Percentiles rank a stretch among this genome's conserved stretches.
These are phyloP conservation scores for Mucor lusitanicus DNA, from an alignment of 371 early-diverging fungal species.

Conservation along the genomic window DNA sequence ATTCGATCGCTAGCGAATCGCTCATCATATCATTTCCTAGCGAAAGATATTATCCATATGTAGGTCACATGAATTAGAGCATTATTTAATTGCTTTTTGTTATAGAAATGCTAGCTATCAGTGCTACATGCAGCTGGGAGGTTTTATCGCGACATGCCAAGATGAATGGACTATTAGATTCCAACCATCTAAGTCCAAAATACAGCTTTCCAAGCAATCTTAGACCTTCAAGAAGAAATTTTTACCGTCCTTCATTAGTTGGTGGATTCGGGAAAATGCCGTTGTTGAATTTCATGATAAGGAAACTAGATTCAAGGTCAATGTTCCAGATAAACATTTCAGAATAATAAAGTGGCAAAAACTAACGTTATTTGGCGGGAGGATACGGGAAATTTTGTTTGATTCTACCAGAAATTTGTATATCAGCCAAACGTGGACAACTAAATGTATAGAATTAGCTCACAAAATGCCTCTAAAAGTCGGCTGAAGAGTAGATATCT, in stretches of 20 bases:
- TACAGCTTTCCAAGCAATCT: slow-evolving; percentile 1
- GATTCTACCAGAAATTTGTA: neutral
- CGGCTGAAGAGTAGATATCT: neutral
- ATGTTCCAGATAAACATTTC: slow-evolving; percentile 4
- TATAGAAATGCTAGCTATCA: neutral
- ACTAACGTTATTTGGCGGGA: slow-evolving; percentile 6
- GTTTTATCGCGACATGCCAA: neutral
- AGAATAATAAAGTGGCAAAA: slow-evolving; percentile 1
- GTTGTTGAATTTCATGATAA: slow-evolving; percentile 1
- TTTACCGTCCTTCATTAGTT: neutral
- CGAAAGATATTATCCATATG: neutral
- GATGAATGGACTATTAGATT: neutral
- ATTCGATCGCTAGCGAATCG: neutral
- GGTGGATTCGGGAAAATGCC: neutral
- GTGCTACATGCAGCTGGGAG: neutral
- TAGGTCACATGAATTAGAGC: neutral
- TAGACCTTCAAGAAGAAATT: neutral
- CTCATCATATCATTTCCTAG: neutral
- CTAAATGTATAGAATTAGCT: neutral
- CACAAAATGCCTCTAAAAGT: neutral
- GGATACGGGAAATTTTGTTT: slow-evolving; percentile 9
- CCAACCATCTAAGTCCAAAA: neutral
- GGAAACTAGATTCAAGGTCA: neutral
- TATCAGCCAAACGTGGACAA: neutral
- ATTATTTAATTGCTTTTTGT: neutral